phyloP scores from a whole-genome alignment of 225 moss, liverwort and hornwort species.

The Rhytidiadelphus loreus region DNA sequence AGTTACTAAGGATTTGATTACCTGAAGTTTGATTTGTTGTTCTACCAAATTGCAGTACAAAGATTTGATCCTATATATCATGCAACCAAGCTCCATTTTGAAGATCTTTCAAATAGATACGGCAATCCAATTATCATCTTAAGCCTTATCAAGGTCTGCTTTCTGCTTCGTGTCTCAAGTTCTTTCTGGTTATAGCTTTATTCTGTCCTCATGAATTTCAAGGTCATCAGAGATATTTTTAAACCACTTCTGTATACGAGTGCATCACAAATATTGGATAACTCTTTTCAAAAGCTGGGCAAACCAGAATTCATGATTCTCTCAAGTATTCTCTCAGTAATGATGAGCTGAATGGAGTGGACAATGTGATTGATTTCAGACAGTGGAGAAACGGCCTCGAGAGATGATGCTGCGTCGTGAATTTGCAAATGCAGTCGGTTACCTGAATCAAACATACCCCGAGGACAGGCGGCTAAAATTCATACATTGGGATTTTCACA shows the following conservation, averaged over 20 bases:
- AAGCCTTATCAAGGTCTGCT: conserved; percentile 75
- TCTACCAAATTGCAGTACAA: conserved; percentile 50
- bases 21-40: not conserved
- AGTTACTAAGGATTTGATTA: not conserved
- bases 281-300: not conserved
- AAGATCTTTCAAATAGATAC: conserved; percentile 81
- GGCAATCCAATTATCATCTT: conserved; percentile 91
- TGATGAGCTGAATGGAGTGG: not conserved
- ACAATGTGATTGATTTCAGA: conserved; percentile 27
- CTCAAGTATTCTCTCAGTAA: not conserved
- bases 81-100: conserved; percentile 86
- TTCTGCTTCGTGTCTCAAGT: not conserved
- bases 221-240: not conserved
- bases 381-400: conserved; percentile 92
- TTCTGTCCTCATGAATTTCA: not conserved
- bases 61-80: conserved; percentile 84
- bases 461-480: conserved; percentile 73
- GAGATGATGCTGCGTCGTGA: conserved; percentile 99
- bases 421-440: conserved; percentile 83
- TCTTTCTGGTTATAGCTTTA: not conserved
- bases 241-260: not conserved
- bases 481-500: conserved; percentile 99
- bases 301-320: not conserved
- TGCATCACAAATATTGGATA: not conserved
- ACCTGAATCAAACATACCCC: conserved; percentile 56